Evolutionary conservation across 768 basidiomycete species (phyloP).

Genomic region (Tephrocybe rancida): DNA sequence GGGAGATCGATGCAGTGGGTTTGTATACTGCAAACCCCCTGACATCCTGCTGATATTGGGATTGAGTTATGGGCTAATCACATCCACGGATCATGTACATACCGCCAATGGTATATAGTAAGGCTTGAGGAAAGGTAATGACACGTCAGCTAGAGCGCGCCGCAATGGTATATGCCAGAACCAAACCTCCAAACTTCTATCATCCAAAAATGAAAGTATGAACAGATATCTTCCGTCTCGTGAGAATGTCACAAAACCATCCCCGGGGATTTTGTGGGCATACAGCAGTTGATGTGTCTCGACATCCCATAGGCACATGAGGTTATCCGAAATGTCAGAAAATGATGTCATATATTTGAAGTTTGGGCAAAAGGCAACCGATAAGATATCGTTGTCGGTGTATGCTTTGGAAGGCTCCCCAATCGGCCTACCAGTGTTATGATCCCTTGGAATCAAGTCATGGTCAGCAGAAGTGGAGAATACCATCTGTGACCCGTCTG

Average conservation of each 20-base stretch:
- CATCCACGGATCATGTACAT: too few species aligned
- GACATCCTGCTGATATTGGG: too few species aligned
- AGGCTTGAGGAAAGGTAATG: neutral
- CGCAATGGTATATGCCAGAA: neutral
- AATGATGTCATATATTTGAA: slow-evolving; percentile 18
- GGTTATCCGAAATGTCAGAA: slow-evolving; percentile 8
- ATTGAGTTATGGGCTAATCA: too few species aligned
- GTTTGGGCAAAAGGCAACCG: slow-evolving; percentile 20
- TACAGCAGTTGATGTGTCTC: slow-evolving; percentile 1
- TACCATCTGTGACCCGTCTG: neutral
- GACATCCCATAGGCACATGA: slow-evolving; percentile 22
- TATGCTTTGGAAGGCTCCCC: neutral
- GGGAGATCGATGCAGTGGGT: neutral
- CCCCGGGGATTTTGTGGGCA: neutral
- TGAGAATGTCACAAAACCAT: slow-evolving; percentile 15
- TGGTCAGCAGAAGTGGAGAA: neutral
- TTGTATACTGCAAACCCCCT: neutral
- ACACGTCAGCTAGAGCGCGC: neutral
- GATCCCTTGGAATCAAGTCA: neutral
- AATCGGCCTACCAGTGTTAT: neutral
- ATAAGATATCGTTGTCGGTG: neutral
- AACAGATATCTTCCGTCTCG: slow-evolving; percentile 10
- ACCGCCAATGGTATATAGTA: too few species aligned
- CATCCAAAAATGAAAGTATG: neutral
- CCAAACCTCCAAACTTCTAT: neutral